Evolutionary conservation across 805 yeast genomes (phyloP), one percentile per base, ranked within the genome.

Genomic region (Teunomyces atbi): DNA sequence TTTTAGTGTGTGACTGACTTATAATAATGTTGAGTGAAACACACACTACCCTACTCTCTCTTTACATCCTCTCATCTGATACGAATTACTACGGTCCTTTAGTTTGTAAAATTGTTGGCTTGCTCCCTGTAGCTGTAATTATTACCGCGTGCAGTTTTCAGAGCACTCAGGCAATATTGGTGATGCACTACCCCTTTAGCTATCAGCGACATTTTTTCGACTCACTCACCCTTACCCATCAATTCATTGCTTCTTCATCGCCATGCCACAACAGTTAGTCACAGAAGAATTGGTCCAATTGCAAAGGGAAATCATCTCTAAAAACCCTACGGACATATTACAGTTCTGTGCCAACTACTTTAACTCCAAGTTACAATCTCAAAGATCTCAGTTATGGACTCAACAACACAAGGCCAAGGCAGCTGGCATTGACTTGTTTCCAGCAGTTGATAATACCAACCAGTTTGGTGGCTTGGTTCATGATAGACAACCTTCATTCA

Each of bases 311-410:
- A 63, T 71, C 44, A 52, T 59, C 41, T 57, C 69, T 34, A 68
- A 71, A 51, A 78, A 83, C 55, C 95, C 96, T 1, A 59, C 71
- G 11, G 92, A 86, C 58, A 69, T 86, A 10, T 62, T 87, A 47
- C 90, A 86, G 59, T 87, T 86, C 66, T 84, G 91, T 57, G 84
- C 87, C 46, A 78, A 82, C 64, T 84, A 83, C 64, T 87, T 87
- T 69, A 78, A 77, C 58, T 62, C 73, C 41, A 78, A 83, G 48
- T 68, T 86, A 48, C 83, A 81, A 53, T 74, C 76, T 26, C 87
- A 84, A 58, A 74, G 87, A 59, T 58, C 70, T 23, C 73, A 71
- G 32, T 65, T 76, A 41, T 79, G 81, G 79, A 62, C 62, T n/a
- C 77, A 74, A 47, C 78, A 75, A 55, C 59, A 69, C 34, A 71